These are phyloP conservation scores for Starmerella scarabaei DNA, from an alignment of 805 yeast species.

Conservation along the genomic window DNA sequence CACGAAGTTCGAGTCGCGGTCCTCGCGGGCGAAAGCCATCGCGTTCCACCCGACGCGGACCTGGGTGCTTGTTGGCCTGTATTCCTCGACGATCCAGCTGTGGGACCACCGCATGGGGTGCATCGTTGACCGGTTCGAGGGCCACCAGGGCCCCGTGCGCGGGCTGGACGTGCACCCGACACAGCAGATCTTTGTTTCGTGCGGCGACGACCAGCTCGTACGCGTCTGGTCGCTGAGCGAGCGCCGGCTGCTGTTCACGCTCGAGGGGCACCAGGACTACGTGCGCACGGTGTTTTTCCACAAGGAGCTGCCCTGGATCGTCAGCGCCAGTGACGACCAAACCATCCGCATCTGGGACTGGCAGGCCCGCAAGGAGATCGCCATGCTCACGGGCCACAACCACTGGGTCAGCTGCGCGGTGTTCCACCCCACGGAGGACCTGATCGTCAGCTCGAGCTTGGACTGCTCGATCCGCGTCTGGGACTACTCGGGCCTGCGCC, in stretches of 20 bases:
- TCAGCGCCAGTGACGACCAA: constrained; percentile 93
- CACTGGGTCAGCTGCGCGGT: constrained; percentile 98
- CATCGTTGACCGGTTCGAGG: constrained; percentile 87
- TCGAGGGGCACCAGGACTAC: constrained; percentile 89
- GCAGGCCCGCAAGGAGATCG: constrained; percentile 96
- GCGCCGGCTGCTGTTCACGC: constrained; percentile 79
- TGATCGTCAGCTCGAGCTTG: constrained; percentile 87
- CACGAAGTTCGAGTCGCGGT: constrained; percentile 80
- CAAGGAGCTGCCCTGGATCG: constrained; percentile 92
- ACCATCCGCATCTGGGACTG: constrained; percentile 99
- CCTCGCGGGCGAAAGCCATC: constrained; percentile 93
- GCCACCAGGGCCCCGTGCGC: constrained; percentile 97
- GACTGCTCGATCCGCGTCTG: constrained; percentile 98
- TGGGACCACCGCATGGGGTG: constrained; percentile 99
- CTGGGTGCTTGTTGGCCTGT: constrained; percentile 89
- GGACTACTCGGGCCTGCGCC: constrained; percentile 92
- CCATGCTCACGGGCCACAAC: constrained; percentile 93
- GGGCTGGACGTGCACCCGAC: constrained; percentile 94
- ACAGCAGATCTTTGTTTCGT: constrained; percentile 91
- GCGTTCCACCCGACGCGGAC: constrained; percentile 94
- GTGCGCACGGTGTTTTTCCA: constrained; percentile 91
- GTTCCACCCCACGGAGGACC: constrained; percentile 90
- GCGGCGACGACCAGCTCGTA: constrained; percentile 92
- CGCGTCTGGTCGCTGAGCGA: constrained; percentile 87
- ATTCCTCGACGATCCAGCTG: constrained; percentile 94